Percentiles rank a stretch among this genome's conserved stretches.
Evolutionary conservation across 2,329 filamentous ascomycete genomes (phyloP).

Genomic region (Microcera coccophila): DNA sequence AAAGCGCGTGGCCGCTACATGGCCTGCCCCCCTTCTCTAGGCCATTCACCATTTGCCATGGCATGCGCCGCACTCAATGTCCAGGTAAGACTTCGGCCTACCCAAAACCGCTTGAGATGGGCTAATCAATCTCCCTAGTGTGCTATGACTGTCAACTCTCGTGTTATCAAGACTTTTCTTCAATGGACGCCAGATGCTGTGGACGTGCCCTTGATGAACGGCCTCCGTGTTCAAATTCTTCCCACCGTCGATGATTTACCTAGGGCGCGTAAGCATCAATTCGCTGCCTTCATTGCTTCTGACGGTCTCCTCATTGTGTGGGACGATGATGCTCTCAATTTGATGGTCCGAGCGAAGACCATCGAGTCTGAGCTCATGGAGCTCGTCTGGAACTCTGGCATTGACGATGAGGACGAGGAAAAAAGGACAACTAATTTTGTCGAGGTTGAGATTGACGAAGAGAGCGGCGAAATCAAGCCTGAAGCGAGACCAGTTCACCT

Average conservation of each 20-base stretch:
- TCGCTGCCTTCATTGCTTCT: constrained; percentile 71
- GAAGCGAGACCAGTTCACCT: constrained; percentile 65
- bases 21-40: constrained; percentile 65
- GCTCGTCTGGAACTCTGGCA: constrained; percentile 65
- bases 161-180: constrained; percentile 74
- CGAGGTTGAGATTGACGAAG: constrained; percentile 63
- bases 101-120: not conserved
- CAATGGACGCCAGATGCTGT: constrained; percentile 68
- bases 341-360: constrained; percentile 64
- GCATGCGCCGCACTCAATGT: constrained; percentile 68
- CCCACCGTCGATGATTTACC: constrained; percentile 68
- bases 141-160: constrained; percentile 76
- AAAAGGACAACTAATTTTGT: constrained; percentile 45
- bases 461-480: constrained; percentile 63
- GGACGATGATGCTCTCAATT: constrained; percentile 73
- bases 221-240: constrained; percentile 71
- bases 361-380: constrained; percentile 77
- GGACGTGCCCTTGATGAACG: constrained; percentile 72
- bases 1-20: constrained; percentile 67
- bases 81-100: constrained; percentile 46
- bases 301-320: constrained; percentile 72
- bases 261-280: constrained; percentile 71
- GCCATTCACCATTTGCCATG: constrained; percentile 58
- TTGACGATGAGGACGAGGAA: constrained; percentile 50
- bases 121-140: constrained; percentile 44